Evolutionary conservation across 257 asterid species (phyloP).

Genomic region (Ligustrum vulgare): DNA sequence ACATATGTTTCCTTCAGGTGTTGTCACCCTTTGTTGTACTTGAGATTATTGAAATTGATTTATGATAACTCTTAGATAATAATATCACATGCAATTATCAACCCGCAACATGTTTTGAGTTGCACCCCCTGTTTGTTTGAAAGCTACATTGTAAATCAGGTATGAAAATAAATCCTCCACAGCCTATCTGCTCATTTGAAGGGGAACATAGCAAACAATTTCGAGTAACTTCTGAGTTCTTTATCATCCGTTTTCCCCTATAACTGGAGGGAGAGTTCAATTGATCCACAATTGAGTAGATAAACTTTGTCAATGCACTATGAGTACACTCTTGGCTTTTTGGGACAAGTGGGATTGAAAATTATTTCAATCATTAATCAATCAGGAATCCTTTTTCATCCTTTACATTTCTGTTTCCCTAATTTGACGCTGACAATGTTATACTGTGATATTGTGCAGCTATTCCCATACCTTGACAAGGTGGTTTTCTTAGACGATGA

Average conservation of each 20-base stretch:
- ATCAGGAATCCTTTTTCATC: constrained; percentile 11
- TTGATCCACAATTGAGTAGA: constrained; percentile 9
- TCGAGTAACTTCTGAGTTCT: not conserved
- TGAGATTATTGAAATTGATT: not conserved
- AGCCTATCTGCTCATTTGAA: not conserved
- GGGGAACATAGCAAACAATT: not conserved
- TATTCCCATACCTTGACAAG: constrained; percentile 92
- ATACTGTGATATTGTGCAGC: constrained; percentile 55
- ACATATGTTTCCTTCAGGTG: constrained; percentile 3
- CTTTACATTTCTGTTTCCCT: constrained; percentile 21
- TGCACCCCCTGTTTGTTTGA: constrained; percentile 19
- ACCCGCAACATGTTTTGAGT: constrained; percentile 14
- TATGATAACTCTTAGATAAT: not conserved
- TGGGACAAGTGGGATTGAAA: constrained; percentile 20
- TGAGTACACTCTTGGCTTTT: constrained; percentile 12
- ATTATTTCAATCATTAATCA: not conserved
- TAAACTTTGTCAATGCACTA: constrained; percentile 6
- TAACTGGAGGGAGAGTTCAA: constrained; percentile 1
- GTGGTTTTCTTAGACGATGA: constrained; percentile 98
- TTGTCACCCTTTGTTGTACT: constrained; percentile 8
- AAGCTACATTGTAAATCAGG: constrained; percentile 9
- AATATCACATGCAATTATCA: constrained; percentile 10
- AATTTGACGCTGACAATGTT: constrained; percentile 23
- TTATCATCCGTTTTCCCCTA: not conserved
- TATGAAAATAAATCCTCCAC: not conserved